phyloP scores from a whole-genome alignment of 352 stramenopile species.

The Phytophthora pluvialis region DNA sequence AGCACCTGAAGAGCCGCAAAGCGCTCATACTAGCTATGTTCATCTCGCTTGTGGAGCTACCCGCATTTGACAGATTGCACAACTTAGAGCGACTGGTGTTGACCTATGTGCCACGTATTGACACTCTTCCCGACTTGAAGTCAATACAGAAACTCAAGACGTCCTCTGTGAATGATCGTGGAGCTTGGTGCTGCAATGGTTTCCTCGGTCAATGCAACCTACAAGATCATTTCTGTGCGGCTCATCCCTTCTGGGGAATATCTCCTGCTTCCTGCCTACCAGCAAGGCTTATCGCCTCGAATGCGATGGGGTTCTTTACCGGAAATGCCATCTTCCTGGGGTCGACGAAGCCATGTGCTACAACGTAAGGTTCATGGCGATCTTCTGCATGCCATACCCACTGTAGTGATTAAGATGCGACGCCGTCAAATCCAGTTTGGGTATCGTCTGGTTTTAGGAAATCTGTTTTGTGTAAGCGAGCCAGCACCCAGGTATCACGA shows the following conservation, averaged over 20 bases:
- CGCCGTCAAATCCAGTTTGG: background rate
- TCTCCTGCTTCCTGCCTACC: background rate
- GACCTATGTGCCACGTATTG: background rate
- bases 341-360: background rate
- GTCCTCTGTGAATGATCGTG: background rate
- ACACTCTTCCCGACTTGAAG: background rate
- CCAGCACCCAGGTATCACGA: too few relatives aligned
- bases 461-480: too few relatives aligned
- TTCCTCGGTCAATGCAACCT: background rate
- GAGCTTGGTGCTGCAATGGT: background rate
- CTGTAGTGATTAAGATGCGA: background rate
- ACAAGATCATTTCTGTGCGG: background rate
- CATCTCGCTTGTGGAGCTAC: background rate
- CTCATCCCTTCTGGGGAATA: background rate
- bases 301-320: background rate
- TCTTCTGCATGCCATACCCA: background rate
- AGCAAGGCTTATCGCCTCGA: background rate
- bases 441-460: too few relatives aligned
- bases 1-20: background rate
- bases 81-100: background rate
- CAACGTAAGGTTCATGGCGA: background rate
- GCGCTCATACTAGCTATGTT: background rate
- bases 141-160: background rate
- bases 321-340: background rate
- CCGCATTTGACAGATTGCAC: background rate